Evolutionary conservation across 345 rosid species (phyloP).

Genomic region (Ceriops zippeliana): DNA sequence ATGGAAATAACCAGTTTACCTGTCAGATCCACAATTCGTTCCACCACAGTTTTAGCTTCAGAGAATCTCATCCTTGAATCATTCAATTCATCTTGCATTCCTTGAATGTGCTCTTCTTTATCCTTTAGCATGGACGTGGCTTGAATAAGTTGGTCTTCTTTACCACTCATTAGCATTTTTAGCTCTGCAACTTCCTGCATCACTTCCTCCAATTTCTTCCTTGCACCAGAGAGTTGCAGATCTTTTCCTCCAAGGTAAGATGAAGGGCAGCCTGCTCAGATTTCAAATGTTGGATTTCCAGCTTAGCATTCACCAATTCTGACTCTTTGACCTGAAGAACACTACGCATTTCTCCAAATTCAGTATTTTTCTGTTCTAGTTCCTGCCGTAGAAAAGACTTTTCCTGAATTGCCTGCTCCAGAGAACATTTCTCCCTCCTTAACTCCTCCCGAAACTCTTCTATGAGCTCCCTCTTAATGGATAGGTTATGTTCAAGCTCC

Average conservation of each 20-base stretch:
- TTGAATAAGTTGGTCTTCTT: slow-evolving; percentile 56
- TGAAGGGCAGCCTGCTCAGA: slow-evolving; percentile 69
- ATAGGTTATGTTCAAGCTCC: slow-evolving; percentile 56
- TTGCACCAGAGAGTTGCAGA: slow-evolving; percentile 47
- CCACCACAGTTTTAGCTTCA: slow-evolving; percentile 70
- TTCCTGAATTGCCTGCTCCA: slow-evolving; percentile 55
- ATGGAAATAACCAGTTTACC: slow-evolving; percentile 45
- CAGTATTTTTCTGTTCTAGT: slow-evolving; percentile 46
- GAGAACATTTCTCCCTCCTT: slow-evolving; percentile 47
- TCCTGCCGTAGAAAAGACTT: slow-evolving; percentile 42
- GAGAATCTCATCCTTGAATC: slow-evolving; percentile 43
- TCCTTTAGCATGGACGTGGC: slow-evolving; percentile 56
- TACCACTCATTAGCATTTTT: slow-evolving; percentile 50
- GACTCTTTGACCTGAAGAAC: slow-evolving; percentile 60
- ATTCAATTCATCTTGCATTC: slow-evolving; percentile 52
- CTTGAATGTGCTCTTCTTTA: slow-evolving; percentile 58
- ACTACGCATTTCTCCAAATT: slow-evolving; percentile 47
- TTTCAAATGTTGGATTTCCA: slow-evolving; percentile 74
- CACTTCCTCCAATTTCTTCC: slow-evolving; percentile 55
- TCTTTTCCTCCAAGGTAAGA: slow-evolving; percentile 57
- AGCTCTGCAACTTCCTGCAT: slow-evolving; percentile 53
- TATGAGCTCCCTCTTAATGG: slow-evolving; percentile 43
- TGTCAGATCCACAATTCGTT: slow-evolving; percentile 58
- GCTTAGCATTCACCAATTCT: slow-evolving; percentile 72
- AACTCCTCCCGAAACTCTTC: slow-evolving; percentile 52